Base-by-base conservation (phyloP, 2,329 filamentous ascomycete species). In the Calonectria multiphialidica region DNA sequence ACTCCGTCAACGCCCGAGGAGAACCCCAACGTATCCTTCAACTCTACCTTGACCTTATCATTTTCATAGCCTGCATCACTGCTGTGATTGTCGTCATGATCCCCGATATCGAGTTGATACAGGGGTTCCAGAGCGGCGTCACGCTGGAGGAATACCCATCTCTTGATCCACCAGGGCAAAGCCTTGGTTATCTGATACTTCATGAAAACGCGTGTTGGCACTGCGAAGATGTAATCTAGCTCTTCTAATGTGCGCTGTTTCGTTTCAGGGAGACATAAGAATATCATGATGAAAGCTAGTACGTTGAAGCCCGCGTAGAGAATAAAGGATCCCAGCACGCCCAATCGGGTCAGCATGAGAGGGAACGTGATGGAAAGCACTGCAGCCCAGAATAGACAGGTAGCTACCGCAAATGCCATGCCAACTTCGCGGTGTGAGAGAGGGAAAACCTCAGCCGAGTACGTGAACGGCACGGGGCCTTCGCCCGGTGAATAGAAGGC, bases 401-500 rank as follows among this genome's bases (percentile, higher is more conserved):
- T 93, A 1, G 92, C 90, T 10, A 94, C 92, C 9, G 91, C 90
- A 82, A 89, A 93, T 0, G 88, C 89, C 93, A 94, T 94, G 69
- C 93, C 93, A 28, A 94, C 87, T 79, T 94, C 93, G 77, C 93
- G 88, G 80, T 94, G 92, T 1, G 91, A 92, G 0, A 94, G 87
- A 0, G 93, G 92, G 80, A 92, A 94, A 2, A 93, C 91, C 80
- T 94, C 93, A 49, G 92, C 91, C 6, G 88, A 89, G 82, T 94
- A 94, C 0, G 90, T 90, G 79, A 92, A 94, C 0, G 92, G 92
- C 9, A 94, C 92, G 5, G 90, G 90, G 0, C 91, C 92, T 82
- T 94, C 92, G 3, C 86, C 86, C 2, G 86, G 86, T 3, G 86
- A 87, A 73, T 88, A 88, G 74, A 88, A 86, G 21, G 85, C 87